phyloP scores from a whole-genome alignment of 1,139 yeast genomes.

The Geotrichum europaeum region DNA sequence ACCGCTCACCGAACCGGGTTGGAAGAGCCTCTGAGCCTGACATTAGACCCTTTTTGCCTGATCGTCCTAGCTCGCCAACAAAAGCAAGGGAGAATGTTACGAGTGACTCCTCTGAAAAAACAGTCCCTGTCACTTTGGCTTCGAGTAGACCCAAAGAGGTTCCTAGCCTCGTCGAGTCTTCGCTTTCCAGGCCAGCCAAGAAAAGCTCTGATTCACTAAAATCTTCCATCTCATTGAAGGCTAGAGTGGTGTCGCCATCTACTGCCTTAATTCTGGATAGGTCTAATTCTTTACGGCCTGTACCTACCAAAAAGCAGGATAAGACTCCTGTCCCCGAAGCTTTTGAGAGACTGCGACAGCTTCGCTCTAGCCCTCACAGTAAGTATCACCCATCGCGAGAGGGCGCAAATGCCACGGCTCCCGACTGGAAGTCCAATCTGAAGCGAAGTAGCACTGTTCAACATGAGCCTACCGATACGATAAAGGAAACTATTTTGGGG shows the following conservation, averaged over 20 bases:
- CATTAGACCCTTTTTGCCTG: neutral
- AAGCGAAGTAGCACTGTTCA: constrained; percentile 25
- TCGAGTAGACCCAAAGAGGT: neutral
- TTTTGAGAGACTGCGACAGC: constrained; percentile 20
- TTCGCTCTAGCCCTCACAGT: constrained; percentile 21
- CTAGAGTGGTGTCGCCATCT: constrained; percentile 15
- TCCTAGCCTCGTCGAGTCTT: neutral
- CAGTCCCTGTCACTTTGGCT: neutral
- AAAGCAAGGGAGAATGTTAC: neutral
- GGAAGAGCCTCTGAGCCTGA: neutral
- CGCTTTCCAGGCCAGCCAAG: constrained; percentile 6
- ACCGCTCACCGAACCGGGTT: neutral
- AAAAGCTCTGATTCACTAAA: constrained; percentile 3
- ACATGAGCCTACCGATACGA: constrained; percentile 26
- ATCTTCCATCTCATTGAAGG: neutral
- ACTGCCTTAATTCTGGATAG: constrained; percentile 14
- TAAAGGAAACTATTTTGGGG: constrained; percentile 21
- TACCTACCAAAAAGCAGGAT: constrained; percentile 2
- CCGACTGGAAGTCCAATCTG: constrained; percentile 22
- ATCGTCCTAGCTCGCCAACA: neutral
- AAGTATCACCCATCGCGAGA: constrained; percentile 20
- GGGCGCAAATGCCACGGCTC: constrained; percentile 21
- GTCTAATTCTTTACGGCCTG: constrained; percentile 9
- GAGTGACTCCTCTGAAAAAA: neutral
- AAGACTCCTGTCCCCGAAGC: constrained; percentile 21